Base-by-base conservation (phyloP, 306 rosid genomes). In the Quercus agrifolia region DNA sequence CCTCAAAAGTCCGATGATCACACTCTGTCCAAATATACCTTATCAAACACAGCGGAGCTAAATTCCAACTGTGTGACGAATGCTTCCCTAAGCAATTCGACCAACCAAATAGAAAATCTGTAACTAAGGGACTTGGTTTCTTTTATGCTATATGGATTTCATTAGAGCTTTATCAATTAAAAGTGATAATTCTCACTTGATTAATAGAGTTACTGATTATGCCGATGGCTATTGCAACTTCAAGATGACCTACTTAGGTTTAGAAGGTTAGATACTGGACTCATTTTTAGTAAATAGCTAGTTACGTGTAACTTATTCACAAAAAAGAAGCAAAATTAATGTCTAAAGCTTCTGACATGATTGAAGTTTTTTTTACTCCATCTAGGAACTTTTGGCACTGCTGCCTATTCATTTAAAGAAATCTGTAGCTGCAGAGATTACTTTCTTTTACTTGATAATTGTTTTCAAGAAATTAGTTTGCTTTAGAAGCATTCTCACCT, bases 21-120 rank as follows among this genome's bases (percentile, higher is more conserved):
- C 0, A 0, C 46, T 8, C 46, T 0, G 0, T 41, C 46, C 46
- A 7, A 41, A 41, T 38, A 38, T 38, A 38, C 44, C 9, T 0
- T 38, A 38, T 38, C 10, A 38, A 38, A 38, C 2, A 6, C 2
- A 38, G 6, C 0, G 2, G 44, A 38, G 44, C 10, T 38, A 38
- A 38, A 38, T 7, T 38, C 44, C 2, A 7, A 38, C 44, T 6
- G 10, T 38, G 2, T 38, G 44, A 38, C 0, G 2, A 38, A 38
- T 38, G 2, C 44, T 38, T 38, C 0, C 10, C 44, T 10, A 38
- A 38, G 2, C 44, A 35, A 35, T 38, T 38, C 46, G 0, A 7
- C 46, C 46, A 38, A 38, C 46, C 46, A 41, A 41, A 41, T 0
- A 41, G 46, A 41, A 41, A 41, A 41, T 41, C 11, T 41, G 3